Base-by-base conservation (phyloP, 2,329 filamentous ascomycete species). In the Claviceps africana region DNA sequence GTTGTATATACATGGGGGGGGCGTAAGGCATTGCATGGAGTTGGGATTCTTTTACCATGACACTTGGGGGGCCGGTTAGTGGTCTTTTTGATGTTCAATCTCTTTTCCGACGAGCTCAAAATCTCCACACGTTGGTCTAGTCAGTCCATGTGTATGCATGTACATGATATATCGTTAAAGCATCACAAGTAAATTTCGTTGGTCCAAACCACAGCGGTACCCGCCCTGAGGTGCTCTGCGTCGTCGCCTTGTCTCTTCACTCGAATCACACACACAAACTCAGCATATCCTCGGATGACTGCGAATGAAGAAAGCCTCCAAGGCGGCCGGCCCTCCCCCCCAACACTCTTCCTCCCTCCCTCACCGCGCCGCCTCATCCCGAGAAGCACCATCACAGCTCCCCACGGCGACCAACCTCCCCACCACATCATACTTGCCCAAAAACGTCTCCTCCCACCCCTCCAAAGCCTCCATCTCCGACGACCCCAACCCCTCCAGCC, bases 371-470 rank as follows among this genome's bases (percentile, higher is more conserved):
- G 7, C 13, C 19, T 47, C 19, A n/a, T 15, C 17, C 42, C 21
- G 19, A 19, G 40, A 19, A 51, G 51, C 53, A 55, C 57, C 50
- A 37, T 59, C 56, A 53, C 58, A 70, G 22, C 17, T 77, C 71
- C 61, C 68, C 25, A 68, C 71, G 1, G 77, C 69, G 25, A 96
- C 86, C 62, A 98, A 69, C 70, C 81, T 85, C 21, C 93, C 93
- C 15, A 98, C 88, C n/a, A 97, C 81, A 25, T 95, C 72, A 68
- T 98, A 98, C 76, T 98, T 97, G 69, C 91, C 86, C 55, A 77
- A 71, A 67, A 98, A 98, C 58, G 89, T 78, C 72, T 94, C 88
- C 73, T 96, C 90, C 93, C 93, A 98, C 2, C 87, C 88, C 61
- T 78, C 75, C 67, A 96, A 71, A 48, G 89, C 86, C 66, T 95